Base-by-base conservation (phyloP, 805 yeast genomes). In the Huiozyma sinensis region DNA sequence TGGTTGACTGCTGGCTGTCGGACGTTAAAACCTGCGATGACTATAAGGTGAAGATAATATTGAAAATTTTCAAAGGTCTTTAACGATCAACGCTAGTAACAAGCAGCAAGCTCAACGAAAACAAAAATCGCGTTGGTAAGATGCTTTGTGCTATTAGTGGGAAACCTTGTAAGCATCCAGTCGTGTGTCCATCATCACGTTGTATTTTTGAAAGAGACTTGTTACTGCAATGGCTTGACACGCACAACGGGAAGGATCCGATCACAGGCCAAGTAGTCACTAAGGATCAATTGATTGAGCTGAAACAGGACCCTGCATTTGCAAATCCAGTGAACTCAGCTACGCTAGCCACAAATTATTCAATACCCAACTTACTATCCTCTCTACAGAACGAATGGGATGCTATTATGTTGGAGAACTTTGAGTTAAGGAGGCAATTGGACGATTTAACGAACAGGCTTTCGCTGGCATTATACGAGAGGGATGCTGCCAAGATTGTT, bases 351-450 rank as follows among this genome's bases (percentile, higher is more conserved):
- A 39, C 54, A 5, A 60, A 58, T 39, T 61, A 61, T 42, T 56
- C 63, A 36, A 84, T 89, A 30, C 97, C 97, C 0, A 70, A 84
- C 4, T 63, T 89, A 53, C 67, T 89, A 41, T 70, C 85, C 2
- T 68, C 83, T 1, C 76, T 89, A 49, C 96, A 89, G 58, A 77
- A 81, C 47, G 95, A 88, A 61, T 89, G 94, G 88, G 97, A 89
- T 57, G 76, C 95, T 0, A 59, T 85, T 38, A 84, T 90, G 29
- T 66, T 89, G 42, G 97, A 90, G 56, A 71, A 83, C 17, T 87
- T 86, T 55, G 74, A 79, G 35, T 66, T 89, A 49, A 71, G 92
- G 47, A 83, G 84, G 57, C 87, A 83, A 52, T 68, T 88, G 34
- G 74, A 71, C 42, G 67, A 69, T 27, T 71, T 88, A 1, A 73